Percentiles rank a stretch among this genome's conserved stretches.
These are phyloP conservation scores for Gremmenia infestans DNA, from an alignment of 2,329 filamentous ascomycete species.

Conservation along the genomic window DNA sequence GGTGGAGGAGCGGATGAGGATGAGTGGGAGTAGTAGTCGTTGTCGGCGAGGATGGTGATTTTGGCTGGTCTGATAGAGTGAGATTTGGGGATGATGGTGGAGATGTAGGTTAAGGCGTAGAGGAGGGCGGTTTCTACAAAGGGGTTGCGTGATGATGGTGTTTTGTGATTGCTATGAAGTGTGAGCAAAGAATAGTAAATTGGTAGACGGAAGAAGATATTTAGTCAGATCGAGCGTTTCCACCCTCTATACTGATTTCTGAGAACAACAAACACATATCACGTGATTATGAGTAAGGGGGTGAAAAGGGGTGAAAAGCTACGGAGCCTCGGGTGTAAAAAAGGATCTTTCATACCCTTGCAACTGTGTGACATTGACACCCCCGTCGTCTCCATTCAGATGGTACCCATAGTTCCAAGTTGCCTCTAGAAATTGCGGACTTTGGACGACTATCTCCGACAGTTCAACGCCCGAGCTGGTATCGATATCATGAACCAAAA, in stretches of 20 bases:
- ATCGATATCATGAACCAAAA: conserved; percentile 52
- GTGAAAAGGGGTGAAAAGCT: not conserved
- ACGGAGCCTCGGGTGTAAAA: conserved; percentile 8
- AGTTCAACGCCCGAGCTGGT: conserved; percentile 59
- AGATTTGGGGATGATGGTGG: conserved; percentile 32
- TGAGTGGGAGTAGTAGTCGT: conserved; percentile 89
- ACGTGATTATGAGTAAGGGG: conserved; percentile 3
- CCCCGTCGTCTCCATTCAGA: conserved; percentile 64
- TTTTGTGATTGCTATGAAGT: conserved; percentile 23
- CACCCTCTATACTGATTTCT: not conserved
- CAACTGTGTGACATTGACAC: conserved; percentile 75
- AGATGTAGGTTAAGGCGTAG: conserved; percentile 82
- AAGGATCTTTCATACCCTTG: conserved; percentile 55
- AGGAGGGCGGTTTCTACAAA: conserved; percentile 90
- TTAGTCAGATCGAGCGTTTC: not conserved
- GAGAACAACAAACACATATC: not conserved
- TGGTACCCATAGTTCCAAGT: conserved; percentile 84
- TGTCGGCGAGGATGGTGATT: conserved; percentile 87
- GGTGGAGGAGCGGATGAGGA: conserved; percentile 32
- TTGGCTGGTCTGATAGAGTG: conserved; percentile 58
- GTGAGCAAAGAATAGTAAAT: not conserved
- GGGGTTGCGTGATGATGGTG: conserved; percentile 58
- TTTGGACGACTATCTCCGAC: conserved; percentile 76
- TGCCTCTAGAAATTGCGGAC: conserved; percentile 84
- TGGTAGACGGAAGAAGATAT: not conserved